Evolutionary conservation across 257 asterid genomes (phyloP), one percentile per base, ranked within the genome.

Genomic region (Cruciata laevipes): DNA sequence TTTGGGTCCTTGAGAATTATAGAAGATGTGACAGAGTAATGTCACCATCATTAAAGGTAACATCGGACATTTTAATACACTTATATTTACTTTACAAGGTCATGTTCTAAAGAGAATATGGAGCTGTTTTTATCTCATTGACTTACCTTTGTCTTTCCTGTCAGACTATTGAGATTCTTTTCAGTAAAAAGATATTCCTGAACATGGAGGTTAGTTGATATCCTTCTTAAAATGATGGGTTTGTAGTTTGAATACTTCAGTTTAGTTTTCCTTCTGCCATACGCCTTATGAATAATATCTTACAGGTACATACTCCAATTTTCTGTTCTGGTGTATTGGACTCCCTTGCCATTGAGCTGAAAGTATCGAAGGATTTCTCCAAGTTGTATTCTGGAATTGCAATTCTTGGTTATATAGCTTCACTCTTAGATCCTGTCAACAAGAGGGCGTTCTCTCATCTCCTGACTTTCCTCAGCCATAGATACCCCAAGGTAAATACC

Each of bases 101-200:
- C 10, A 21, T 21, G 68, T 33, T 35, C 11, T 38, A 63, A 63
- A 63, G 20, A 38, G 68, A 21, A 7, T 64, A 12, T 24, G 12
- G 47, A 42, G 16, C 3, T 17, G 12, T 65, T 42, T 0, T 27
- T 65, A 25, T 32, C 20, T 35, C 53, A 52, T 47, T 52, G 63
- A 10, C 16, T 56, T 24, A 56, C 61, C 16, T 12, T 61, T 65
- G 65, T 73, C 81, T 51, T 78, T 82, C n/a, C 42, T 31, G 78
- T 66, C 96, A 93, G 99, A 93, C 99, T 35, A 80, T 88, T 17
- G 96, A 90, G 86, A 90, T 87, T 72, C 97, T 94, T 55, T 84
- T 90, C 88, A 88, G 97, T 85, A 83, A 83, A 77, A 86, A 77
- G 87, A 42, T 85, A 58, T 78, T 93, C 78, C 73, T 93, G 79